These are phyloP conservation scores for Borovskyia barvae DNA, from an alignment of 208 protist genomes.

Conservation along the genomic window DNA sequence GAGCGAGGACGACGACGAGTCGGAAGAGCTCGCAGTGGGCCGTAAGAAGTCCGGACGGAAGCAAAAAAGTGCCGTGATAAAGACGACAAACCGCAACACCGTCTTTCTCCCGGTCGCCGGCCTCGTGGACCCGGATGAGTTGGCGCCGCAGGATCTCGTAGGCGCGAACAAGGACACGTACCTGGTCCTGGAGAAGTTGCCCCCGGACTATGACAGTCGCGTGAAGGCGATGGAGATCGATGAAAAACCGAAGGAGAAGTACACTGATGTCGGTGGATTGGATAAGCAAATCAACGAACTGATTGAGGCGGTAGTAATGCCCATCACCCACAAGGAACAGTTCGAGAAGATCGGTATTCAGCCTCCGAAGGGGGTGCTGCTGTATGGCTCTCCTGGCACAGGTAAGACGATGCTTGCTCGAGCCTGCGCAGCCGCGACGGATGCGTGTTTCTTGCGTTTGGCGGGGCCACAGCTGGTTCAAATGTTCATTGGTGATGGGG, in stretches of 20 bases:
- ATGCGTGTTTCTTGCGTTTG: constrained; percentile 99
- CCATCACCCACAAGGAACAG: constrained; percentile 98
- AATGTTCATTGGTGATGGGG: constrained; percentile 98
- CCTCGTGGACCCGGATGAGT: constrained; percentile 96
- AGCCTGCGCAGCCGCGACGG: constrained; percentile 98
- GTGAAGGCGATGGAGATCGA: constrained; percentile 99
- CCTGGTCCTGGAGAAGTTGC: constrained; percentile 99
- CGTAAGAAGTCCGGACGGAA: constrained; percentile 56
- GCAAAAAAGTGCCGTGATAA: constrained; percentile 98
- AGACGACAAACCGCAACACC: constrained; percentile 99
- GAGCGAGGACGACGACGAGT: constrained; percentile 72
- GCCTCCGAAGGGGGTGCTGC: constrained; percentile 98
- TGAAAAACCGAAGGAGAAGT: constrained; percentile 99
- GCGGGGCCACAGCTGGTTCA: constrained; percentile 99
- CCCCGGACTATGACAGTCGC: constrained; percentile 99
- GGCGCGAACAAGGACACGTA: constrained; percentile 99
- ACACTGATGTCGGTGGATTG: constrained; percentile 99
- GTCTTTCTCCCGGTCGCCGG: constrained; percentile 99
- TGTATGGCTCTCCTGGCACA: constrained; percentile 98
- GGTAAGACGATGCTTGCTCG: constrained; percentile 98
- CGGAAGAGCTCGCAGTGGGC: constrained; percentile 72
- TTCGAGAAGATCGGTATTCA: constrained; percentile 99
- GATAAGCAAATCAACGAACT: constrained; percentile 99
- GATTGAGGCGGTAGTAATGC: constrained; percentile 99
- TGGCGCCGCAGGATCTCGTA: constrained; percentile 99